A percentile compares a stretch with the other conserved stretches of the same genome.
Conservation (phyloP, 495 filamentous ascomycete genomes). For the Massariosphaeria phaeospora region DNA sequence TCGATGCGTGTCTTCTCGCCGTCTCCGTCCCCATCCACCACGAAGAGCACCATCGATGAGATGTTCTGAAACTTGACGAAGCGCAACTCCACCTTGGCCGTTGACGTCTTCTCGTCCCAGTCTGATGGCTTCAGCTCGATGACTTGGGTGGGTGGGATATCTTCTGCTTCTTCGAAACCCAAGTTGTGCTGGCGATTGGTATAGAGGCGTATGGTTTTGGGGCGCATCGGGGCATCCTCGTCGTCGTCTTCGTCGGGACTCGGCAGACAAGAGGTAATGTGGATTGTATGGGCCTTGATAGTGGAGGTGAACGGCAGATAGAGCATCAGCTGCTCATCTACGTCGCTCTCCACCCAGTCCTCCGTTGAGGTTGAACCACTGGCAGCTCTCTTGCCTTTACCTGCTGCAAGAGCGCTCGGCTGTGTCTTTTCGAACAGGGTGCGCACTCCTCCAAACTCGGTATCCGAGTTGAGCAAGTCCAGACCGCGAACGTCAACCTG, state of each 20-base stretch:
- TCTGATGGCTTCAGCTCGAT: constrained; percentile 67
- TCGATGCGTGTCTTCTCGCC: constrained; percentile 85
- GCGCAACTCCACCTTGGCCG: constrained; percentile 73
- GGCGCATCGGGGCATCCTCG: constrained; percentile 75
- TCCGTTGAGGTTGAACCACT: constrained; percentile 42
- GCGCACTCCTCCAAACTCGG: constrained; percentile 59
- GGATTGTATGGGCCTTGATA: constrained; percentile 82
- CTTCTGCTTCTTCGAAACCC: constrained; percentile 92
- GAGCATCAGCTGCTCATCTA: constrained; percentile 96
- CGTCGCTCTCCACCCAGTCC: constrained; percentile 98
- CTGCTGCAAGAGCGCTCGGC: constrained; percentile 55
- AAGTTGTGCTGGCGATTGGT: constrained; percentile 81
- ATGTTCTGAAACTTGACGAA: constrained; percentile 98
- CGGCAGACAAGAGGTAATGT: constrained; percentile 78
- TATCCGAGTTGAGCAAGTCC: constrained; percentile 82
- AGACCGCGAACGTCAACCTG: constrained; percentile 72
- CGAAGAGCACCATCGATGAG: constrained; percentile 77
- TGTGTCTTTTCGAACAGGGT: constrained; percentile 66
- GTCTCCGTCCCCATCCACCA: constrained; percentile 80
- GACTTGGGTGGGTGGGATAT: constrained; percentile 69
- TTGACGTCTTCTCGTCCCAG: constrained; percentile 82
- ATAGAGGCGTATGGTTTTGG: constrained; percentile 79
- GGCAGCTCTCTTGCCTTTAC: constrained; percentile 49
- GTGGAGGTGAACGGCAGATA: constrained; percentile 86
- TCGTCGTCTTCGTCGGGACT: constrained; percentile 42